Evolutionary conservation across 78 protist species (phyloP), one percentile per base, ranked within the genome.

Genomic region (Dictyostelium brefeldianum): DNA sequence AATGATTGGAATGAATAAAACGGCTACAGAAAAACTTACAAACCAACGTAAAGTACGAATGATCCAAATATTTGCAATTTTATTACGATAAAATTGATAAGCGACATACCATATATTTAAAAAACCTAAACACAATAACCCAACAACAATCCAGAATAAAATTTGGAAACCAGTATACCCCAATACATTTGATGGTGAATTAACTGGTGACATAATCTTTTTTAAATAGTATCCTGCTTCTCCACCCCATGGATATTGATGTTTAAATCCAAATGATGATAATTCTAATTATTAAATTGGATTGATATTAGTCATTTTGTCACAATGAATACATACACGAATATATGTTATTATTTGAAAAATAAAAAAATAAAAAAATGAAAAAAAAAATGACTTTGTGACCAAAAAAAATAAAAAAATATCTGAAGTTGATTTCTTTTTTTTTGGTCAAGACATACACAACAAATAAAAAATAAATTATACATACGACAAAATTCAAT

Each of bases 1-100:
- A 5, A 65, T 46, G n/a, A 87, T 74, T 3, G 93, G 93, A 25
- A 87, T 87, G 51, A 75, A 87, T 4, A 87, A 43, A 10, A 87
- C 93, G 6, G 74, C 80, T 3, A 87, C 83, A 15, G 93, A 47
- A 1, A 65, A 64, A 54, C 80, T 64, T 3, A 87, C 93, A 64
- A 87, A 87, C 93, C 93, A 87, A 43, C 93, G 67, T 6, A 87
- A 64, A 29, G 93, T 87, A 65, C 93, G n/a, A 62, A 87, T 74
- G 0, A 77, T 20, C 80, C 80, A 59, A 5, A 87, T 87, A 22
- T 87, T 87, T 17, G 93, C 93, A 12, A 87, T 87, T n/a, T 62
- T 74, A 3, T 79, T 79, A 22, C 64, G 78, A 87, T 87, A 87
- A 18, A 77, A 87, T 20, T 74, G 79, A 62, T 87, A 87, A 10